Evolutionary conservation across 1,284 basidiomycete genomes (phyloP).

Genomic region (Trichosporon sp.): DNA sequence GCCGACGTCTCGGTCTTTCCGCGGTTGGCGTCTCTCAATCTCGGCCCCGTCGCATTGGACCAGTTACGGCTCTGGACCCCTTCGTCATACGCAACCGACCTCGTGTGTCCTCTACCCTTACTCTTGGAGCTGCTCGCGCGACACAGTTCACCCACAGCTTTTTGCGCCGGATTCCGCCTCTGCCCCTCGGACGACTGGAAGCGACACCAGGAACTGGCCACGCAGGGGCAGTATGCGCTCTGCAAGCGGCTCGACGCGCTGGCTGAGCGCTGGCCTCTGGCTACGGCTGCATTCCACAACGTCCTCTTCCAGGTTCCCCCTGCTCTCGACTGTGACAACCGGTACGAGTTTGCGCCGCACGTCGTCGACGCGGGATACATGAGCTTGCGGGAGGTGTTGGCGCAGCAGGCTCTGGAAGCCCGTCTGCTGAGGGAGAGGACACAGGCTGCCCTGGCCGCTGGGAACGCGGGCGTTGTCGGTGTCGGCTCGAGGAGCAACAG

Average conservation of each 20-base stretch:
- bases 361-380: conserved; percentile 18
- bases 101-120: conserved; percentile 30
- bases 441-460: background rate
- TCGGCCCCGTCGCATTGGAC: conserved; percentile 37
- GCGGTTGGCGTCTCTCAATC: conserved; percentile 28
- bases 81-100: conserved; percentile 26
- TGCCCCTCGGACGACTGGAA: conserved; percentile 37
- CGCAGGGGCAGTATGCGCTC: conserved; percentile 36
- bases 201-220: conserved; percentile 35
- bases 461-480: background rate
- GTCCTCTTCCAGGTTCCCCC: conserved; percentile 44
- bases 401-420: background rate
- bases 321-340: conserved; percentile 34
- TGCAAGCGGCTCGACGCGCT: conserved; percentile 34
- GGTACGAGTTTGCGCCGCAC: conserved; percentile 45
- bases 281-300: conserved; percentile 34
- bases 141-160: conserved; percentile 5
- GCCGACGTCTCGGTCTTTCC: conserved; percentile 25
- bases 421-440: background rate
- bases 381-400: background rate
- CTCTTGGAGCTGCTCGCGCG: conserved; percentile 36
- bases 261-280: conserved; percentile 26
- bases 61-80: conserved; percentile 39
- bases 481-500: background rate
- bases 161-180: conserved; percentile 39